Evolutionary conservation across 805 yeast genomes (phyloP).

Genomic region (Candida endomychidarum): DNA sequence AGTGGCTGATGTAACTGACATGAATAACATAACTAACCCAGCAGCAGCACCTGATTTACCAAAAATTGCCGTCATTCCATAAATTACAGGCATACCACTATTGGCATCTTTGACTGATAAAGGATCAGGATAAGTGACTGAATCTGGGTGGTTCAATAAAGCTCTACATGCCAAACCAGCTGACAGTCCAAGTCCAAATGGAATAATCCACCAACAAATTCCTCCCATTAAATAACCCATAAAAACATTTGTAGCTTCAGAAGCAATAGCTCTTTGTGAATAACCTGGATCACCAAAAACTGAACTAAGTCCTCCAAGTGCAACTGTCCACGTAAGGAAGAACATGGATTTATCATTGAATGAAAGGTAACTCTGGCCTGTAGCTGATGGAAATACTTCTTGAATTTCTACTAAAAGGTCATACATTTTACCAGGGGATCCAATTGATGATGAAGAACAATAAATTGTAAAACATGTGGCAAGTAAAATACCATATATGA

Average conservation of each 20-base stretch:
- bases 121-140: constrained; percentile 19
- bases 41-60: constrained; percentile 30
- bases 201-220: constrained; percentile 27
- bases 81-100: constrained; percentile 23
- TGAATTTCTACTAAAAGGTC: constrained; percentile 19
- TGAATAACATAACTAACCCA: constrained; percentile 33
- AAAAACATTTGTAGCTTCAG: constrained; percentile 22
- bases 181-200: constrained; percentile 25
- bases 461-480: constrained; percentile 21
- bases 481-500: constrained; percentile 21
- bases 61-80: constrained; percentile 21
- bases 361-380: constrained; percentile 22
- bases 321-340: constrained; percentile 14
- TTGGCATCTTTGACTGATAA: constrained; percentile 19
- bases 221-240: constrained; percentile 26
- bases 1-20: constrained; percentile 42
- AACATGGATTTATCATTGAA: constrained; percentile 14
- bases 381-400: constrained; percentile 19
- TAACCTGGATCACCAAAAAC: constrained; percentile 29
- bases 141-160: constrained; percentile 17
- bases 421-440: constrained; percentile 26
- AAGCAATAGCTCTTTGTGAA: constrained; percentile 26
- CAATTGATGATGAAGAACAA: constrained; percentile 20
- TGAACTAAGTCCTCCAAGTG: constrained; percentile 21
- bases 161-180: constrained; percentile 42